Percentiles rank a stretch among this genome's conserved stretches.
These are phyloP conservation scores for Medicago ruthenica DNA, from an alignment of 306 rosid genomes.

Conservation along the genomic window DNA sequence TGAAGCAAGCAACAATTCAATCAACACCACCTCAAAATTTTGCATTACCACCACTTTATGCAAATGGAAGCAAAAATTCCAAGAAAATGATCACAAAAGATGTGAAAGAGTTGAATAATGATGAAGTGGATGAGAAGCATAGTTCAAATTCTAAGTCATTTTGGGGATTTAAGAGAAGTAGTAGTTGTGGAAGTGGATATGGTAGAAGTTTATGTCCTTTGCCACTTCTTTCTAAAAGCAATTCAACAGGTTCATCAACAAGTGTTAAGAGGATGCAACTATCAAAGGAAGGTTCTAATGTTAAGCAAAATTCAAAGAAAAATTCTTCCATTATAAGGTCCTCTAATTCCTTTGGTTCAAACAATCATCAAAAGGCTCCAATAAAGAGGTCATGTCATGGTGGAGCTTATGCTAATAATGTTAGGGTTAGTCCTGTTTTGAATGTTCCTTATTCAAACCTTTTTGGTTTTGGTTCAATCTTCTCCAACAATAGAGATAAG, in stretches of 20 bases:
- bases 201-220: slow-evolving; percentile 81
- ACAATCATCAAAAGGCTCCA: slow-evolving; percentile 69
- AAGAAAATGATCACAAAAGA: slow-evolving; percentile 54
- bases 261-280: slow-evolving; percentile 55
- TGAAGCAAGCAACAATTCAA: slow-evolving; percentile 37
- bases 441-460: slow-evolving; percentile 73
- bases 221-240: slow-evolving; percentile 81
- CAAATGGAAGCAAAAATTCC: slow-evolving; percentile 22
- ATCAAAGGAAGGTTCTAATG: slow-evolving; percentile 50
- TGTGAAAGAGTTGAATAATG: slow-evolving; percentile 40
- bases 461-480: slow-evolving; percentile 78
- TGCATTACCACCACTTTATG: slow-evolving; percentile 31
- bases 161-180: slow-evolving; percentile 89
- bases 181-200: slow-evolving; percentile 89
- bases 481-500: slow-evolving; percentile 67
- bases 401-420: slow-evolving; percentile 58
- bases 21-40: slow-evolving; percentile 22
- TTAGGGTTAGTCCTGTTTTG: slow-evolving; percentile 66
- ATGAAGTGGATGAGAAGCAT: slow-evolving; percentile 60
- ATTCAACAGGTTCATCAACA: slow-evolving; percentile 77
- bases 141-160: slow-evolving; percentile 65
- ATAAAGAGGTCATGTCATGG: slow-evolving; percentile 62
- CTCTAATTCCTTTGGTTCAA: slow-evolving; percentile 41
- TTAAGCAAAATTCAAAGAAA: slow-evolving; percentile 57
- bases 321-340: slow-evolving; percentile 43